phyloP scores from a whole-genome alignment of 2,329 filamentous ascomycete genomes.

The Xylariomycetidae sp. region DNA sequence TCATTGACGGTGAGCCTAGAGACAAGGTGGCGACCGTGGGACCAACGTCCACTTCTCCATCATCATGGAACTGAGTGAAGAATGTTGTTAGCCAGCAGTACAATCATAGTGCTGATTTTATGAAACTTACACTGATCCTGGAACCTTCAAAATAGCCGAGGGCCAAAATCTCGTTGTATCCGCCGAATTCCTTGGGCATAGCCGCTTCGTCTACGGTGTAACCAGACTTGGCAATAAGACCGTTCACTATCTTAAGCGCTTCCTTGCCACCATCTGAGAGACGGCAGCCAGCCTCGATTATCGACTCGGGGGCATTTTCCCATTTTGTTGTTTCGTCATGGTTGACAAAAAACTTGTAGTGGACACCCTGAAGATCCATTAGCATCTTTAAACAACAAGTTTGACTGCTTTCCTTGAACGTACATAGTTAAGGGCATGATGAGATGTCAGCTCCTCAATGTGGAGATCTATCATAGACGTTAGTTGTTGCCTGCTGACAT shows the following conservation, averaged over 20 bases:
- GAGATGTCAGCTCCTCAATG: slow-evolving; percentile 42
- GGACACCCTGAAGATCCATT: slow-evolving; percentile 45
- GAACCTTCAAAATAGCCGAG: slow-evolving; percentile 59
- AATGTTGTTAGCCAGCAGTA: too few relatives aligned
- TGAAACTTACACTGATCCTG: slow-evolving; percentile 49
- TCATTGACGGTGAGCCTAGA: slow-evolving; percentile 52
- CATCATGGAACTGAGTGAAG: slow-evolving; percentile 58
- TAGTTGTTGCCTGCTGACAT: slow-evolving; percentile 7
- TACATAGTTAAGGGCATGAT: slow-evolving; percentile 51
- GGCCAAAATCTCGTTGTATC: slow-evolving; percentile 61
- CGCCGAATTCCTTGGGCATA: slow-evolving; percentile 24
- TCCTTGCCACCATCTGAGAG: slow-evolving; percentile 50
- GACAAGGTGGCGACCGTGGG: slow-evolving; percentile 59
- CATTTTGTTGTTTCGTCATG: slow-evolving; percentile 44
- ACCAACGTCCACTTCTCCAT: slow-evolving; percentile 59
- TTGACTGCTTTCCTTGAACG: slow-evolving; percentile 12
- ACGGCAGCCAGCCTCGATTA: slow-evolving; percentile 46
- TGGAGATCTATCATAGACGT: slow-evolving; percentile 20
- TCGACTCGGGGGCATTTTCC: slow-evolving; percentile 38
- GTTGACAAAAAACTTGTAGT: slow-evolving; percentile 63
- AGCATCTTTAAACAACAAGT: slow-evolving; percentile 17
- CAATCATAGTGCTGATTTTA: too few relatives aligned
- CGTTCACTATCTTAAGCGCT: slow-evolving; percentile 29
- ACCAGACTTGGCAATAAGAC: slow-evolving; percentile 6
- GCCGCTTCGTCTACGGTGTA: slow-evolving; percentile 6